Conservation (phyloP, 805 yeast species). For the Saturnispora dispora region DNA sequence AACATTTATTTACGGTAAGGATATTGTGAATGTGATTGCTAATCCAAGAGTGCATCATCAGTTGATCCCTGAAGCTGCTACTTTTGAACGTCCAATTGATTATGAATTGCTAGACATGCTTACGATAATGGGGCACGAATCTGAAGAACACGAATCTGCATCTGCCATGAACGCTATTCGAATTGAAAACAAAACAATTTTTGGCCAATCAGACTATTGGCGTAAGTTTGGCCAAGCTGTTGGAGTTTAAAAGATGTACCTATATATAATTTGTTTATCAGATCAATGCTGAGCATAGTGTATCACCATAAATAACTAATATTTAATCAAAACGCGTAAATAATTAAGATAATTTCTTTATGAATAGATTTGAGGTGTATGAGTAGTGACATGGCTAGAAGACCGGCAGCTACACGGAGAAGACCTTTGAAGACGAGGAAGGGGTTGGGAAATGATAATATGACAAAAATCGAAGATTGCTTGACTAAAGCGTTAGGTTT, state of each 20-base stretch:
- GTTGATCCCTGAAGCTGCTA: conserved; percentile 60
- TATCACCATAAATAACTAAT: not conserved
- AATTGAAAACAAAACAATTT: conserved; percentile 32
- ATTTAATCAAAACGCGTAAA: not conserved
- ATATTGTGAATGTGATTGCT: conserved; percentile 60
- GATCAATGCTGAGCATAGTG: not conserved
- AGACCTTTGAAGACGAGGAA: not conserved
- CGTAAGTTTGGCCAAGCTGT: conserved; percentile 70
- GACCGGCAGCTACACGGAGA: not conserved
- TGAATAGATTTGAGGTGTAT: not conserved
- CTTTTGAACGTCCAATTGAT: conserved; percentile 48
- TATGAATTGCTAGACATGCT: conserved; percentile 31
- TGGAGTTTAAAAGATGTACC: conserved; percentile 38
- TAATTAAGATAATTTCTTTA: not conserved
- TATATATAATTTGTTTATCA: not conserved
- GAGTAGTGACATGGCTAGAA: not conserved
- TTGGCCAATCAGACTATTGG: conserved; percentile 88
- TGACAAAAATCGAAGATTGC: not conserved
- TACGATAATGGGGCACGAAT: conserved; percentile 40
- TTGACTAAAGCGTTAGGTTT: not conserved
- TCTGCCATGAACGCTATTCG: conserved; percentile 52
- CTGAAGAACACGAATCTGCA: conserved; percentile 34
- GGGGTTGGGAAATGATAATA: not conserved
- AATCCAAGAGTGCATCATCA: conserved; percentile 88
- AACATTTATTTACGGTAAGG: conserved; percentile 45